Base-by-base conservation (phyloP, 2,329 filamentous ascomycete species). In the Colletotrichum lentis region DNA sequence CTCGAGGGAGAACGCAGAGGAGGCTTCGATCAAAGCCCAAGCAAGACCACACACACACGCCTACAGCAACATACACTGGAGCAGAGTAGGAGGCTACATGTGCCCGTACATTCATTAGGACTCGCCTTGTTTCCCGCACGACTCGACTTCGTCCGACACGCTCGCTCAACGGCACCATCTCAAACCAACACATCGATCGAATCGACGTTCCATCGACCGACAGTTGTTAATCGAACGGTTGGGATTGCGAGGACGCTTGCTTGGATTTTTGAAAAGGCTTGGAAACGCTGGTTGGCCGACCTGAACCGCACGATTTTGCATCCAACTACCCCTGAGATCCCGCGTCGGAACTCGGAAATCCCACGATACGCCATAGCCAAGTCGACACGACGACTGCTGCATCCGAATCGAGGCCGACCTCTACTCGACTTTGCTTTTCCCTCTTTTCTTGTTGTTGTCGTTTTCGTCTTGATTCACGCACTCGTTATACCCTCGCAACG, bases 91-190 rank as follows among this genome's bases (percentile, higher is more conserved):
- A 65, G 55, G 66, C 62, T 22, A n/a, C 37, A 16, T 56, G 66
- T 56, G 66, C 66, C 66, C 62, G 18, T 43, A 67, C 67, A 54
- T 62, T 69, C 67, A 43, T 69, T 69, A 62, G 63, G 52, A 69
- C 53, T 58, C 67, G 63, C 57, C 43, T 49, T 52, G 22, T 58
- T 69, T 67, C 37, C 50, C 50, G 66, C 55, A 69, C 66, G 62
- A 69, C 50, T 50, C 50, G 31, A 52, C 39, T 44, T 52, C 44
- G 39, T 31, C 56, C 63, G 66, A 66, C 50, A 62, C 57, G 54
- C 67, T 69, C 67, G 63, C 67, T 67, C 65, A 63, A 31, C 64
- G 41, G 31, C 16, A 56, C 35, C 14, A 41, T 12, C 16, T 11
- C 55, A 27, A 68, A 8, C 27, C 27, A 8, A 22, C 47, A 37